Evolutionary conservation across 768 basidiomycete genomes (phyloP), one percentile per base, ranked within the genome.

Genomic region (Kwoniella sp.): DNA sequence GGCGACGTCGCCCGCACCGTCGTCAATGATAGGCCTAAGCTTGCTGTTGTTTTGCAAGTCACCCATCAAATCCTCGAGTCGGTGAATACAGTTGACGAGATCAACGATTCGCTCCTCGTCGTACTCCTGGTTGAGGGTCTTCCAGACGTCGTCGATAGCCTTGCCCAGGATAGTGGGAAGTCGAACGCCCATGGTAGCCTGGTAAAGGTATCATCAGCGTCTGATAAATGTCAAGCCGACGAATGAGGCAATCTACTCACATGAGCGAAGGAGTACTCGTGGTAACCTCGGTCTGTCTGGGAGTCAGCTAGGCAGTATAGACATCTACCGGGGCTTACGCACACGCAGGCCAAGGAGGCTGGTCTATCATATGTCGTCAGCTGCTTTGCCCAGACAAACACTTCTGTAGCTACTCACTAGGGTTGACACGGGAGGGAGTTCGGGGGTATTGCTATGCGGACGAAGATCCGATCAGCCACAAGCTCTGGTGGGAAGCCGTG

Each of bases 101-200:
- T 96, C 92, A 54, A 86, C 77, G 62, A 95, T 82, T 38, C 78
- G 79, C 57, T 95, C 89, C 71, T 93, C 91, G 20, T 82, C 78
- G 34, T 82, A 86, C 74, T 77, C 73, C 59, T 85, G 84, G 75
- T 95, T 93, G 62, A 95, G 81, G 23, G 91, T 95, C 63, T 84
- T 82, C 47, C 86, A 86, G 8, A 85, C 79, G 69, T 96, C 92
- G 65, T 92, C 90, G 65, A 95, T 91, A 11, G 88, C 92, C 76
- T 95, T 96, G 59, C 89, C 89, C 41, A 95, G 79, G 59, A 96
- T 96, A 33, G 92, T 93, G 2, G 92, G 92, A 22, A 95, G 82
- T 40, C 92, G 85, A n/a, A 86, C 84, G 56, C 89, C 88, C 91
- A 95, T 95, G 3, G 91, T 93, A 27, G 89, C 92, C 75, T 92